Evolutionary conservation across 768 basidiomycete species (phyloP).

Genomic region (Trametes cinnabarina): DNA sequence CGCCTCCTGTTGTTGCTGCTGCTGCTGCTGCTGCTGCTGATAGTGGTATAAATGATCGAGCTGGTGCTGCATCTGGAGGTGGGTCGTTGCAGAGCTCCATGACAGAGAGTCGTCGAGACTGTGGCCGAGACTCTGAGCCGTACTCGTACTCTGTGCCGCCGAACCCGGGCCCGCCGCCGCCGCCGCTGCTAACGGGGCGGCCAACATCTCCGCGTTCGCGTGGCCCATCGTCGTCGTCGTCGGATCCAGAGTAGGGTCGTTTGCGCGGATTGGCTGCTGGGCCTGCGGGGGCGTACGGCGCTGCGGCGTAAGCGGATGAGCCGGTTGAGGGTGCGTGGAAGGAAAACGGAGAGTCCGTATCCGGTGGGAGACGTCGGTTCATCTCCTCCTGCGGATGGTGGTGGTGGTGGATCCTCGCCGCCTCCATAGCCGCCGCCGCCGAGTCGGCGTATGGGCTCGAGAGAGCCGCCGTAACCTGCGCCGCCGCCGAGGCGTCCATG

Average conservation of each 20-base stretch:
- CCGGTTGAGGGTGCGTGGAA: conserved; percentile 65
- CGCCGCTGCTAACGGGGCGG: conserved; percentile 34
- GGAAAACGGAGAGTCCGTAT: conserved; percentile 68
- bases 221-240: conserved; percentile 40
- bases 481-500: conserved; percentile 38
- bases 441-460: conserved; percentile 26
- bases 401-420: conserved; percentile 14
- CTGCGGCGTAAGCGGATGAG: conserved; percentile 23
- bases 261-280: conserved; percentile 58
- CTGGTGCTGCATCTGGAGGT: conserved; percentile 41
- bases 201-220: conserved; percentile 20
- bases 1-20: conserved; percentile 18
- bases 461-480: conserved; percentile 4
- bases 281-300: conserved; percentile 22
- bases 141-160: conserved; percentile 54
- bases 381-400: conserved; percentile 24
- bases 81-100: conserved; percentile 87
- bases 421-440: conserved; percentile 27
- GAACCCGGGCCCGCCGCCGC: too few species aligned
- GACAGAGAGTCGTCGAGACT: conserved; percentile 77
- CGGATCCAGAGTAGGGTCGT: conserved; percentile 60
- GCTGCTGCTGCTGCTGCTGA: conserved; percentile 34
- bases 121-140: conserved; percentile 71
- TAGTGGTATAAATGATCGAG: conserved; percentile 48
- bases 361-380: conserved; percentile 33